Evolutionary conservation across 2,329 filamentous ascomycete genomes (phyloP), one percentile per base, ranked within the genome.

Genomic region (Monosporascus sp.): DNA sequence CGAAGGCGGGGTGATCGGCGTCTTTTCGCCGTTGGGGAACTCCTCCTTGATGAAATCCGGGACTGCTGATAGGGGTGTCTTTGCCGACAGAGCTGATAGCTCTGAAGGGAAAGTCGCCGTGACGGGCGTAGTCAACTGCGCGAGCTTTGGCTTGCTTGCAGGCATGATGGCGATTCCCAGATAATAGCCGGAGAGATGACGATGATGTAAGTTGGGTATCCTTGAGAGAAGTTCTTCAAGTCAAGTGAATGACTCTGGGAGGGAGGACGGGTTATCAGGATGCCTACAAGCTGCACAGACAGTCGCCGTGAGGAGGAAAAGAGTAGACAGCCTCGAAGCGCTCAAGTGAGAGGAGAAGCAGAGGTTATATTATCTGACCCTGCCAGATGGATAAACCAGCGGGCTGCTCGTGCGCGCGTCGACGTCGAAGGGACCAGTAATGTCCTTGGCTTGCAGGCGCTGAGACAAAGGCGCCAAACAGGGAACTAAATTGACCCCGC

Each of bases 1-100:
- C 22, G 82, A 78, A 3, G 93, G 93, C 50, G 93, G 93, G 50
- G 89, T 95, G 70, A 97, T 96, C 48, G 92, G 92, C 5, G 92
- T 97, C 73, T 85, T 87, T 54, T 84, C 72, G 72, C 55, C 85
- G 81, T 53, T 87, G 78, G 65, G 60, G 50, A 63, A 68, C 61
- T 88, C 81, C 52, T 75, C 74, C 71, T 92, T 93, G 76, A 92
- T 82, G 62, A 81, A 78, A 53, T 77, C 76, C 27, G 72, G 72
- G n/a, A 71, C 58, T n/a, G 73, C 73, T 20, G 85, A 85, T 65
- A 88, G 78, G 48, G 89, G 89, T 59, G 86, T 92, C 60, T 80
- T 82, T 47, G 86, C 82, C 58, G 83, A 83, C 54, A 84, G 78
- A 62, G 85, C 85, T 55, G 79, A 78, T 60, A 79, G 78, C 69